These are phyloP conservation scores for Amylocarpus encephaloides DNA, from an alignment of 2,329 filamentous ascomycete genomes.

Conservation along the genomic window DNA sequence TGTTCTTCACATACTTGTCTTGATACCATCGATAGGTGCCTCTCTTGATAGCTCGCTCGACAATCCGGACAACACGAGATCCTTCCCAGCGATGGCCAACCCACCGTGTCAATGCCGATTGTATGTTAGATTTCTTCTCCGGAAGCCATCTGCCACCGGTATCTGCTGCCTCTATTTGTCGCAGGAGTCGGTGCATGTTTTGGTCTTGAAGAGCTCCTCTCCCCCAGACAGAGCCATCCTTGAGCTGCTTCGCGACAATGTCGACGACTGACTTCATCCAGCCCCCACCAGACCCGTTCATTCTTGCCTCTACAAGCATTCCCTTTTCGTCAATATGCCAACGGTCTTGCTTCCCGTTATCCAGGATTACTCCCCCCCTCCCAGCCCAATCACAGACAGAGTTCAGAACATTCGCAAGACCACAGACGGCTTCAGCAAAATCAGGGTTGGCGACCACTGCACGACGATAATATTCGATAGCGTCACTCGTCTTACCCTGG, in stretches of 20 bases:
- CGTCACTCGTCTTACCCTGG: slow-evolving; percentile 84
- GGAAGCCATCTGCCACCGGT: slow-evolving; percentile 30
- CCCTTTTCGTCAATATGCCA: slow-evolving; percentile 90
- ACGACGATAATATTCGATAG: slow-evolving; percentile 84
- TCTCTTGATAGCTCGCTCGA: slow-evolving; percentile 76
- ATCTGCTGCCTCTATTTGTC: slow-evolving; percentile 29
- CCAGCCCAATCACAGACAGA: slow-evolving; percentile 94
- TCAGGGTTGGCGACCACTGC: slow-evolving; percentile 89
- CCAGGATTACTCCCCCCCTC: slow-evolving; percentile 76
- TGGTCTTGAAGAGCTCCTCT: slow-evolving; percentile 57
- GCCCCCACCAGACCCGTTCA: slow-evolving; percentile 57
- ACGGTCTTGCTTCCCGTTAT: slow-evolving; percentile 68
- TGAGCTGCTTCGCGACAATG: slow-evolving; percentile 82
- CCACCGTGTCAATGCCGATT: slow-evolving; percentile 48
- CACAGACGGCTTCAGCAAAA: slow-evolving; percentile 95
- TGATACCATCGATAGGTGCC: slow-evolving; percentile 83
- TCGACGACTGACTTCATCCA: slow-evolving; percentile 87
- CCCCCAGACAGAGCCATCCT: slow-evolving; percentile 83
- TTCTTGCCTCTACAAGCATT: slow-evolving; percentile 68
- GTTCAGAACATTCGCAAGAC: slow-evolving; percentile 87
- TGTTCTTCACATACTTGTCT: slow-evolving; percentile 63
- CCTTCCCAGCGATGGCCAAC: slow-evolving; percentile 79
- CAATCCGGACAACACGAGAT: slow-evolving; percentile 70
- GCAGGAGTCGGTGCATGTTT: slow-evolving; percentile 39
- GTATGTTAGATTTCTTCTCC: slow-evolving; percentile 31